Evolutionary conservation across 768 basidiomycete genomes (phyloP).

Genomic region (Chlorophyllum brunneum): DNA sequence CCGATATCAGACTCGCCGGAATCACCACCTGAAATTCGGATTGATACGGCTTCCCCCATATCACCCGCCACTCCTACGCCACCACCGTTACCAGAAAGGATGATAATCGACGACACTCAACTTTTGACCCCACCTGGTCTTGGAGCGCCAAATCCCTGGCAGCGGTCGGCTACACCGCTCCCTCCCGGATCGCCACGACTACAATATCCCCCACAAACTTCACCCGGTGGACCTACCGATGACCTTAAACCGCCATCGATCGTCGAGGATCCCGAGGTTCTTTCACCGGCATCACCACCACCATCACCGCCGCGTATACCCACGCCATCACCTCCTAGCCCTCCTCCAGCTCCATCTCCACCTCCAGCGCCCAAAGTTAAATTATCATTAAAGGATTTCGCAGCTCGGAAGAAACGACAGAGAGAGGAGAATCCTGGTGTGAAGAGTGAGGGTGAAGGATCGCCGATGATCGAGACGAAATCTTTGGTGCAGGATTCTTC

Average conservation of each 20-base stretch:
- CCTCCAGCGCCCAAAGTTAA: constrained; percentile 42
- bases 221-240: not conserved
- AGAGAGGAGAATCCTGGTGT: constrained; percentile 31
- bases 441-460: not conserved
- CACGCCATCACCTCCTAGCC: not conserved
- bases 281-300: not conserved
- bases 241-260: not conserved
- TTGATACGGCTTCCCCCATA: constrained; percentile 10
- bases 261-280: not conserved
- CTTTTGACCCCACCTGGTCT: not conserved
- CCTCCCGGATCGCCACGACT: not conserved
- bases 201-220: not conserved
- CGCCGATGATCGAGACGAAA: too few relatives aligned
- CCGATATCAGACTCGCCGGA: constrained; percentile 10
- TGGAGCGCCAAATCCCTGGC: too few relatives aligned
- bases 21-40: constrained; percentile 10
- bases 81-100: not conserved
- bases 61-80: not conserved
- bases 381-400: constrained; percentile 58
- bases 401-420: constrained; percentile 49
- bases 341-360: constrained; percentile 8
- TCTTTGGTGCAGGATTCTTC: too few relatives aligned
- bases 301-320: not conserved
- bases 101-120: not conserved
- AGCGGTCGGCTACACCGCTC: too few relatives aligned